phyloP scores from a whole-genome alignment of 768 basidiomycete species.

The Termitomyces sp. region DNA sequence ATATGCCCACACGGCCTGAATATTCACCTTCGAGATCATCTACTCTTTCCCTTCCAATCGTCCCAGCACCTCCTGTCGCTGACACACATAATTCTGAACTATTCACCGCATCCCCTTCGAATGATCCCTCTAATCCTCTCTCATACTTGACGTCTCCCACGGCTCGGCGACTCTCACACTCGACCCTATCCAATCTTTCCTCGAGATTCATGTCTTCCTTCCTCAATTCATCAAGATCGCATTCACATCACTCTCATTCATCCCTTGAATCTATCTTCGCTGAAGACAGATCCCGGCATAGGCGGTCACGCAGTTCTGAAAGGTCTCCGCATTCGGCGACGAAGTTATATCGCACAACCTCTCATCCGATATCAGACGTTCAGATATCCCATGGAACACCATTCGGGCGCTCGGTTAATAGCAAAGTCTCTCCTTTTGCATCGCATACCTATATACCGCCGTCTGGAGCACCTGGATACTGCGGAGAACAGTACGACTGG shows the following conservation, averaged over 20 bases:
- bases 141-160: neutral
- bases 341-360: neutral
- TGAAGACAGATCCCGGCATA: neutral
- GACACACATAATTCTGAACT: conserved; percentile 14
- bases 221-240: conserved; percentile 13
- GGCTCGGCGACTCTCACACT: conserved; percentile 21
- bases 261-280: conserved; percentile 16
- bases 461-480: conserved; percentile 74
- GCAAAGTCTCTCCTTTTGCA: conserved; percentile 32
- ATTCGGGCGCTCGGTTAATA: conserved; percentile 31
- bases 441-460: conserved; percentile 32
- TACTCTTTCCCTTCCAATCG: conserved; percentile 13
- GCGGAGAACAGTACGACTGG: conserved; percentile 59
- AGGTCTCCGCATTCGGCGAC: conserved; percentile 1
- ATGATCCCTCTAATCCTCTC: conserved; percentile 7
- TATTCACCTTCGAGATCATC: conserved; percentile 25
- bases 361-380: conserved; percentile 8
- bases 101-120: conserved; percentile 16
- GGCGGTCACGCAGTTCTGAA: conserved; percentile 8
- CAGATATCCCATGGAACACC: conserved; percentile 42
- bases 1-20: conserved; percentile 7
- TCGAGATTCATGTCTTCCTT: conserved; percentile 48
- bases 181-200: conserved; percentile 39
- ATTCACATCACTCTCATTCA: conserved; percentile 1
- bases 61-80: conserved; percentile 15